phyloP scores from a whole-genome alignment of 371 early-diverging fungal genomes.

The Actinomucor elegans region DNA sequence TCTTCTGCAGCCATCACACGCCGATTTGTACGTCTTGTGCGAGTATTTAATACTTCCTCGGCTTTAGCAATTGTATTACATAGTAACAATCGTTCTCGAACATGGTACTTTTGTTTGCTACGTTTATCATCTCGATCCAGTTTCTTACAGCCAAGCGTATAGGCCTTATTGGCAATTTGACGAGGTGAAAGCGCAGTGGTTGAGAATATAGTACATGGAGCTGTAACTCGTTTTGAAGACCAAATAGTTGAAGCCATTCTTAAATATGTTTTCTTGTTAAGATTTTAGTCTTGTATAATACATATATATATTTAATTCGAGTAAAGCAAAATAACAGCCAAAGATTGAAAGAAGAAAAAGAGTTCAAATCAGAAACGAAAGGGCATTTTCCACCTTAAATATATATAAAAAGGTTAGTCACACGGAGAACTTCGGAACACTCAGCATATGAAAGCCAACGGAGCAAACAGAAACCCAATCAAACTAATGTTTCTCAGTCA shows the following conservation, averaged over 20 bases:
- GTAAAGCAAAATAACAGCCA: no score
- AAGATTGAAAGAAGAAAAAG: no score
- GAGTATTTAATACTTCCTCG: constrained; percentile 38
- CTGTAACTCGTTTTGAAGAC: no score
- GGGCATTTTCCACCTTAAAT: no score
- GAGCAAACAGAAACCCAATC: no score
- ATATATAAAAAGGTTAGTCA: not conserved
- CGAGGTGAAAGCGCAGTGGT: constrained; percentile 39
- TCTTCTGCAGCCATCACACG: constrained; percentile 49
- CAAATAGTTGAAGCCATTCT: not conserved
- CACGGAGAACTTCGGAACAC: constrained; percentile 8
- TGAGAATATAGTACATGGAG: constrained; percentile 23
- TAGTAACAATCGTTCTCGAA: constrained; percentile 41
- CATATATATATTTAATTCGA: no score
- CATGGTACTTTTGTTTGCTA: constrained; percentile 32
- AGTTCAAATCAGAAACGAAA: not conserved
- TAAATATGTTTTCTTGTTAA: no score
- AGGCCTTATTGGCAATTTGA: constrained; percentile 47
- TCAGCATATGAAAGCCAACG: constrained; percentile 9
- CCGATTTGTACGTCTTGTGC: constrained; percentile 42
- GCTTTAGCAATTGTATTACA: constrained; percentile 42
- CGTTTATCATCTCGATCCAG: constrained; percentile 47
- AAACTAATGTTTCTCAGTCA: no score
- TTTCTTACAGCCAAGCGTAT: constrained; percentile 39
- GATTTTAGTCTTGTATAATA: no score